Evolutionary conservation across 495 filamentous ascomycete species (phyloP).

Genomic region (Apiosordaria backusii): DNA sequence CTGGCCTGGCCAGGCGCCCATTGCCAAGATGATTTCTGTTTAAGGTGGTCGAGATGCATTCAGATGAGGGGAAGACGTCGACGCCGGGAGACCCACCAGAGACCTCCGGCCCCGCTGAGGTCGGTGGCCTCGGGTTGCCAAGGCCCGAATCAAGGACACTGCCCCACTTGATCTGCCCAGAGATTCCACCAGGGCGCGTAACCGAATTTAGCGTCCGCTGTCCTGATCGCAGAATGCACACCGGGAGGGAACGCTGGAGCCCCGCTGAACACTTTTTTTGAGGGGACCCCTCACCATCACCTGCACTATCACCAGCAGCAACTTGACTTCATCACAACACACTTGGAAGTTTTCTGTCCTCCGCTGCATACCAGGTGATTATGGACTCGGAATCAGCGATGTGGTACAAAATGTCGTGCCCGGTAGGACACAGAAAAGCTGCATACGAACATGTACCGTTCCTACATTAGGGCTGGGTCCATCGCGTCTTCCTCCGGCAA

Average conservation of each 20-base stretch:
- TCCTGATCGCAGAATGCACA: slow-evolving; percentile 2
- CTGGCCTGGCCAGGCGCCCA: neutral
- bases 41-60: neutral
- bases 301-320: neutral
- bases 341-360: neutral
- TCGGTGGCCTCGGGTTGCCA: neutral
- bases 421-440: neutral
- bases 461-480: neutral
- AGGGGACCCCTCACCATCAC: neutral
- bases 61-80: neutral
- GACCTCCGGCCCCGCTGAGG: neutral
- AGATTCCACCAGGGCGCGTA: neutral
- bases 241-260: neutral
- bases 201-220: neutral
- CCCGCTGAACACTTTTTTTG: neutral
- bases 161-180: neutral
- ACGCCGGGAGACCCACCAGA: neutral
- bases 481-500: neutral
- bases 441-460: neutral
- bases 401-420: neutral
- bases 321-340: neutral
- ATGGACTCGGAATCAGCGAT: neutral
- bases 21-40: too few species aligned
- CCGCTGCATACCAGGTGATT: neutral
- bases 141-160: neutral